A percentile compares a stretch with the other conserved stretches of the same genome.
phyloP scores from a whole-genome alignment of 441 rosid genomes.

The Populus hybrid region DNA sequence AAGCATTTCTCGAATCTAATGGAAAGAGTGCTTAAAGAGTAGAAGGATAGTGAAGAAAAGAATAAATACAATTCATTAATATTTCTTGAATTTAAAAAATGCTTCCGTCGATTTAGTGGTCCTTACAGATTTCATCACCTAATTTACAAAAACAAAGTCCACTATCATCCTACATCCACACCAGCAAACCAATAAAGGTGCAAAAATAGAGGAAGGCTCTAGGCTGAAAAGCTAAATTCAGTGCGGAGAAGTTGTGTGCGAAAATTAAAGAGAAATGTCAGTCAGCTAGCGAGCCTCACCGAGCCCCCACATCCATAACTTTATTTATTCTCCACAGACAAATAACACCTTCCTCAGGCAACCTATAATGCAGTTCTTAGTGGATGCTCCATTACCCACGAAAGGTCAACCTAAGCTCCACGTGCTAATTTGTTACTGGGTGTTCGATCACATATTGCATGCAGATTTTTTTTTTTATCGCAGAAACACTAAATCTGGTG shows the following conservation, averaged over 20 bases:
- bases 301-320: not conserved
- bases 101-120: too few relatives aligned
- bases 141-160: not conserved
- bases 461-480: not conserved
- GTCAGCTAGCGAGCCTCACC: not conserved
- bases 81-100: too few relatives aligned
- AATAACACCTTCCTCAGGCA: not conserved
- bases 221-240: not conserved
- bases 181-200: not conserved
- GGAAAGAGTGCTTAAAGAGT: too few relatives aligned
- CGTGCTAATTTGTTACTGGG: not conserved
- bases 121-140: not conserved
- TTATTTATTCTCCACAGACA: not conserved
- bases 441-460: not conserved
- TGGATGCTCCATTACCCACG: not conserved
- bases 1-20: too few relatives aligned
- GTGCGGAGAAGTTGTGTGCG: not conserved
- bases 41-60: too few relatives aligned
- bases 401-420: not conserved
- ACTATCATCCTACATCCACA: not conserved
- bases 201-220: not conserved
- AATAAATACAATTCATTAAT: too few relatives aligned
- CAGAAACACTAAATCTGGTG: not conserved
- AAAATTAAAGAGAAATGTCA: not conserved
- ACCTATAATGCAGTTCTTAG: not conserved